Percentiles rank a stretch among this genome's conserved stretches.
Conservation (phyloP, 371 early-diverging fungal species). For the Saksenaea vasiformis region DNA sequence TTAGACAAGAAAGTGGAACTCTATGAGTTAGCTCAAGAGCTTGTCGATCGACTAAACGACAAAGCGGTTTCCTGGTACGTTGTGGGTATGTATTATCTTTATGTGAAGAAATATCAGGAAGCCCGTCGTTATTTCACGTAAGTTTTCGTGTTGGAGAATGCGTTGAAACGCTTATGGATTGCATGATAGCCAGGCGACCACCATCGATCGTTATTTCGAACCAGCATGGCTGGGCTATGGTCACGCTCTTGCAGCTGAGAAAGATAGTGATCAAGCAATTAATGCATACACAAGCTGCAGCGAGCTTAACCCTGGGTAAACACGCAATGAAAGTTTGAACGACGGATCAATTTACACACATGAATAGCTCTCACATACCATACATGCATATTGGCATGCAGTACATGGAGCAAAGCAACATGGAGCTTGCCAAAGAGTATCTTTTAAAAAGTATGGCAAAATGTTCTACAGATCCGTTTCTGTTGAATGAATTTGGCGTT, state of each 20-base stretch:
- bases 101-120: constrained; percentile 55
- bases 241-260: constrained; percentile 76
- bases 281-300: constrained; percentile 68
- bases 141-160: background rate
- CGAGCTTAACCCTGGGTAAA: constrained; percentile 68
- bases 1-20: constrained; percentile 60
- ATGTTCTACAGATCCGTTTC: constrained; percentile 62
- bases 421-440: constrained; percentile 58
- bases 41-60: constrained; percentile 29
- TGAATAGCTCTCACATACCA: constrained; percentile 65
- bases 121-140: constrained; percentile 66
- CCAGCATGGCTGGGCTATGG: constrained; percentile 81
- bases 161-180: background rate
- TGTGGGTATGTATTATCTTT: constrained; percentile 75
- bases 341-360: background rate
- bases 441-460: constrained; percentile 51
- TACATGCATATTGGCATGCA: constrained; percentile 77
- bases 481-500: constrained; percentile 72
- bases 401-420: constrained; percentile 60
- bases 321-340: background rate
- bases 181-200: constrained; percentile 53
- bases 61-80: constrained; percentile 65
- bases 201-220: constrained; percentile 62
- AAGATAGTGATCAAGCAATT: constrained; percentile 80
- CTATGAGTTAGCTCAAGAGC: constrained; percentile 54